Percentiles rank a stretch among this genome's conserved stretches.
phyloP scores from a whole-genome alignment of 768 basidiomycete genomes.

The Hemileccinum rubropunctum region DNA sequence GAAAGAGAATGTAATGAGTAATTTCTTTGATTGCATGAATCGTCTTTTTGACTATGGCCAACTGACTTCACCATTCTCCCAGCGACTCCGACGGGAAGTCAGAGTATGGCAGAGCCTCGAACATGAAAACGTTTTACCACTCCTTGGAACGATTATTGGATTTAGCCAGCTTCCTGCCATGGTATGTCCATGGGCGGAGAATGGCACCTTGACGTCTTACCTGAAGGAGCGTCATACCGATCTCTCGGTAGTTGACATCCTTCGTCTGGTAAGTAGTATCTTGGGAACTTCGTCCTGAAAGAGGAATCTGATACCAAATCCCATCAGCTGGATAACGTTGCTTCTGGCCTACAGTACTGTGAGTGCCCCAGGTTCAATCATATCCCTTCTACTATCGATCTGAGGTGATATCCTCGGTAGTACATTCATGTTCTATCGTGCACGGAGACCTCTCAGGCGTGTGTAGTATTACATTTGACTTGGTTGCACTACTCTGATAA shows the following conservation, averaged over 20 bases:
- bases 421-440: conserved; percentile 3
- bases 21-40: neutral
- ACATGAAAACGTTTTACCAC: neutral
- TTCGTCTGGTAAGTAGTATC: neutral
- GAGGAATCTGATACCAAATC: neutral
- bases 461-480: neutral
- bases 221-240: neutral
- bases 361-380: neutral
- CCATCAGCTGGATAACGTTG: neutral
- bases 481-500: neutral
- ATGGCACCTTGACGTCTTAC: neutral
- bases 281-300: neutral
- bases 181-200: conserved; percentile 2
- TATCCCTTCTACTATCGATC: neutral
- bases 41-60: too few species aligned
- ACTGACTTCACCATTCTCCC: neutral
- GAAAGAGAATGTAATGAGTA: conserved; percentile 6
- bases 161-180: conserved; percentile 1
- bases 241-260: neutral
- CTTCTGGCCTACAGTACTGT: conserved; percentile 5
- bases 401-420: neutral
- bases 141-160: neutral
- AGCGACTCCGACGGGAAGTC: conserved; percentile 13
- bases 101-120: neutral
- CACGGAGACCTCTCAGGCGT: conserved; percentile 12